Conservation (phyloP, 1,284 basidiomycete genomes). For the Agroathelia rolfsii region DNA sequence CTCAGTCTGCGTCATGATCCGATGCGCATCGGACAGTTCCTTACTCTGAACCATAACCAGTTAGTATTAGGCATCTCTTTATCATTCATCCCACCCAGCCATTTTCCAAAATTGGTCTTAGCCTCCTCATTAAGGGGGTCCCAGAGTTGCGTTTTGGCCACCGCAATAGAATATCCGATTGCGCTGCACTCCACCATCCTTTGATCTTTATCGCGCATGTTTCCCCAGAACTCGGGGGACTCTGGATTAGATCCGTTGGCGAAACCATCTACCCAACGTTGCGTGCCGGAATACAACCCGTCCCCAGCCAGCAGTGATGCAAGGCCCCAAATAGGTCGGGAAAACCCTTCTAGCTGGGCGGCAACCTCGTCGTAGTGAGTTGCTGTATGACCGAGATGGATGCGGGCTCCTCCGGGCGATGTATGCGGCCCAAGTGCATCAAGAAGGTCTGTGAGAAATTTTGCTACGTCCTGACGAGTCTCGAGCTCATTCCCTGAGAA, state of each 20-base stretch:
- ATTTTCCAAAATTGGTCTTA: constrained; percentile 50
- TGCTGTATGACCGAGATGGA: constrained; percentile 62
- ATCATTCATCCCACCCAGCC: constrained; percentile 69
- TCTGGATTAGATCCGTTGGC: constrained; percentile 56
- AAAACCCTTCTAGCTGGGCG: constrained; percentile 69
- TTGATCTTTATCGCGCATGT: constrained; percentile 67
- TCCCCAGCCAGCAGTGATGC: constrained; percentile 58
- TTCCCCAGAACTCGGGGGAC: constrained; percentile 65
- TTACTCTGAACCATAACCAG: constrained; percentile 73
- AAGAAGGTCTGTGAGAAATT: constrained; percentile 48
- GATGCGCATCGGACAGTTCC: constrained; percentile 14
- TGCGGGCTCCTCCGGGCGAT: constrained; percentile 60
- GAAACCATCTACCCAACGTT: constrained; percentile 59
- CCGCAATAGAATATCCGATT: constrained; percentile 61
- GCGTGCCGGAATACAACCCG: constrained; percentile 40
- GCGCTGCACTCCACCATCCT: constrained; percentile 78
- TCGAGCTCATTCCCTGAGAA: constrained; percentile 49
- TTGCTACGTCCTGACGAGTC: constrained; percentile 47
- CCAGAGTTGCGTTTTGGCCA: constrained; percentile 59
- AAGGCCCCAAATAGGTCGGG: constrained; percentile 69
- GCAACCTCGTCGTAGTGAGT: constrained; percentile 71
- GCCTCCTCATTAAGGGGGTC: constrained; percentile 43
- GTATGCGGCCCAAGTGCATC: constrained; percentile 61
- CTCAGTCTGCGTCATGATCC: no score
- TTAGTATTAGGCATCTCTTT: constrained; percentile 70